Conservation (phyloP, 768 basidiomycete genomes). For the Mycena crocata region DNA sequence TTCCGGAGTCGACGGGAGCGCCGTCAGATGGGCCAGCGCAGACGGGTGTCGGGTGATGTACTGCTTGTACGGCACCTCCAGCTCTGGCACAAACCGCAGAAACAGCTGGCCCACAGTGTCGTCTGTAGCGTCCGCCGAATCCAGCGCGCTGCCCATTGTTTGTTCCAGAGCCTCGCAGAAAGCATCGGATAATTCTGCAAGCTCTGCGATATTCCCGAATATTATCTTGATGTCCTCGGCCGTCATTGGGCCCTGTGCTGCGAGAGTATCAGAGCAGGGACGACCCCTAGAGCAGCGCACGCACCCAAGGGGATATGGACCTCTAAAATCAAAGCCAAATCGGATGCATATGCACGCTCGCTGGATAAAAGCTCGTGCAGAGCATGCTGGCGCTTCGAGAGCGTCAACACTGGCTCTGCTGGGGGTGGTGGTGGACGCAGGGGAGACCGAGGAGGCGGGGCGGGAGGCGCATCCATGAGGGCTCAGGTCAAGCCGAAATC, state of each 20-base stretch:
- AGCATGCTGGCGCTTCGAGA: constrained; percentile 82
- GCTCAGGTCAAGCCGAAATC: constrained; percentile 1
- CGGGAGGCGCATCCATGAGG: constrained; percentile 27
- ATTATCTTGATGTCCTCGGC: constrained; percentile 76
- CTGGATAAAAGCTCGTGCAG: constrained; percentile 82
- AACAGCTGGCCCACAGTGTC: constrained; percentile 81
- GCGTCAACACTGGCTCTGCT: constrained; percentile 40
- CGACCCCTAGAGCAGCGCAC: neutral
- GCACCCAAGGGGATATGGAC: constrained; percentile 80
- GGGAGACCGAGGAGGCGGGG: constrained; percentile 24
- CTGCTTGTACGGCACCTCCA: constrained; percentile 79
- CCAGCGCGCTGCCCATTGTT: constrained; percentile 71
- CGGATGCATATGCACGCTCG: constrained; percentile 86
- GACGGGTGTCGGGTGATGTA: constrained; percentile 86
- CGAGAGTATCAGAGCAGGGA: constrained; percentile 45
- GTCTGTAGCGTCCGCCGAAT: constrained; percentile 69
- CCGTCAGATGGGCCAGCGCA: constrained; percentile 74
- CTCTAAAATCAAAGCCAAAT: constrained; percentile 81
- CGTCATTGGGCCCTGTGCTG: constrained; percentile 71
- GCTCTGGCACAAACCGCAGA: constrained; percentile 57
- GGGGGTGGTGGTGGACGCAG: constrained; percentile 20
- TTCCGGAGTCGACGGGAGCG: constrained; percentile 51
- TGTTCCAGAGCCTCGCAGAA: constrained; percentile 74
- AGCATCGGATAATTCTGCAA: constrained; percentile 76
- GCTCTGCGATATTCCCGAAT: constrained; percentile 81